Conservation (phyloP, 495 filamentous ascomycete genomes). For the Opeltia flavorubescens region DNA sequence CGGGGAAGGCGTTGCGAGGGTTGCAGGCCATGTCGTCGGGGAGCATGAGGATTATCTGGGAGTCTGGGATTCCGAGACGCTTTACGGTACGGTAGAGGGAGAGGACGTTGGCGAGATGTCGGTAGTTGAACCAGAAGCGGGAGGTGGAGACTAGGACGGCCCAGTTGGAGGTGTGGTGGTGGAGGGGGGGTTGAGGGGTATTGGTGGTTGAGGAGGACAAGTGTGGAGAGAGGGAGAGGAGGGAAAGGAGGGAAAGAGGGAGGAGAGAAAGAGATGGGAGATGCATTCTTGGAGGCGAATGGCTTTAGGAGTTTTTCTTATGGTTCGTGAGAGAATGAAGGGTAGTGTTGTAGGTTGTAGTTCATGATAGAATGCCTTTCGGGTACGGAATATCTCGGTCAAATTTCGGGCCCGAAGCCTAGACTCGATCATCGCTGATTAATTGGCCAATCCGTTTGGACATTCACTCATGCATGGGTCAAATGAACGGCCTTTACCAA, state of each 20-base stretch:
- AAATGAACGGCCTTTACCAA: no score
- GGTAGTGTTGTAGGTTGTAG: background rate
- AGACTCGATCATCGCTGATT: no score
- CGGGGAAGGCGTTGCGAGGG: constrained; percentile 92
- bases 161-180: constrained; percentile 96
- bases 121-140: constrained; percentile 99
- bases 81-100: constrained; percentile 98
- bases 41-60: constrained; percentile 98
- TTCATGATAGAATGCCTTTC: no score
- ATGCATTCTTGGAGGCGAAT: constrained; percentile 2
- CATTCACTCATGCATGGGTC: no score
- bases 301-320: background rate
- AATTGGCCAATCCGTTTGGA: no score
- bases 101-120: constrained; percentile 92
- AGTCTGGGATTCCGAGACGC: constrained; percentile 92
- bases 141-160: constrained; percentile 96
- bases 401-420: no score
- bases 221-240: constrained; percentile 25
- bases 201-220: background rate
- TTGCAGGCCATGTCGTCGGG: constrained; percentile 99
- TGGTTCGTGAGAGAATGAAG: background rate
- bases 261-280: constrained; percentile 15
- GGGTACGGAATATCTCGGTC: no score
- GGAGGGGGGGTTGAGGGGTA: constrained; percentile 27
- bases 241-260: constrained; percentile 21